Conservation (phyloP, 306 rosid genomes). For the Cicer chorassanicum region DNA sequence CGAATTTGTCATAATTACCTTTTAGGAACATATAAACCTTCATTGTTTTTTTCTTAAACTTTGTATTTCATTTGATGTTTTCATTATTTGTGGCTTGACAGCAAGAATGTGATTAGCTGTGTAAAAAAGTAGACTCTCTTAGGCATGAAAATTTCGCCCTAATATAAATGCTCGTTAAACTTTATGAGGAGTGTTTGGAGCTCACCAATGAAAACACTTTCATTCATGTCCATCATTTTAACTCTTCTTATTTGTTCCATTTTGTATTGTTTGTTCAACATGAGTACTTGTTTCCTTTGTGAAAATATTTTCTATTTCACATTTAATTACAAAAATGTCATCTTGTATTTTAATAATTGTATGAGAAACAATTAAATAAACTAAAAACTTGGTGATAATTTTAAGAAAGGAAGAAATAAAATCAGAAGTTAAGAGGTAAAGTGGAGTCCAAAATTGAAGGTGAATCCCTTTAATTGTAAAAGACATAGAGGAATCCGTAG, state of each 20-base stretch:
- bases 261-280: background rate
- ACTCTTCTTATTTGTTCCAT: constrained; percentile 9
- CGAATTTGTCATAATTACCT: constrained; percentile 14
- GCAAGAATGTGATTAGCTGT: constrained; percentile 56
- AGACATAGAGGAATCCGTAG: background rate
- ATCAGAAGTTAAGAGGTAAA: background rate
- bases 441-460: background rate
- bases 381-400: background rate
- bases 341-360: no score
- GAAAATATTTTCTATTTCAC: no score
- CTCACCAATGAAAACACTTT: constrained; percentile 45
- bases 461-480: background rate
- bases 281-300: background rate
- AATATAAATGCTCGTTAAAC: constrained; percentile 28
- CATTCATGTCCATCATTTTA: constrained; percentile 52
- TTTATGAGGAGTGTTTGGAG: constrained; percentile 52
- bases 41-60: background rate
- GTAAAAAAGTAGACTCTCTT: constrained; percentile 33
- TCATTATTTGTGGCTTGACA: constrained; percentile 41
- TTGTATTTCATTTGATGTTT: constrained; percentile 12
- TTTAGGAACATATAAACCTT: background rate
- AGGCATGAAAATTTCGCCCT: constrained; percentile 42
- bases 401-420: background rate
- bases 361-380: background rate
- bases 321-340: no score